Base-by-base conservation (phyloP, 2,329 filamentous ascomycete species). In the Colletotrichum karsti region DNA sequence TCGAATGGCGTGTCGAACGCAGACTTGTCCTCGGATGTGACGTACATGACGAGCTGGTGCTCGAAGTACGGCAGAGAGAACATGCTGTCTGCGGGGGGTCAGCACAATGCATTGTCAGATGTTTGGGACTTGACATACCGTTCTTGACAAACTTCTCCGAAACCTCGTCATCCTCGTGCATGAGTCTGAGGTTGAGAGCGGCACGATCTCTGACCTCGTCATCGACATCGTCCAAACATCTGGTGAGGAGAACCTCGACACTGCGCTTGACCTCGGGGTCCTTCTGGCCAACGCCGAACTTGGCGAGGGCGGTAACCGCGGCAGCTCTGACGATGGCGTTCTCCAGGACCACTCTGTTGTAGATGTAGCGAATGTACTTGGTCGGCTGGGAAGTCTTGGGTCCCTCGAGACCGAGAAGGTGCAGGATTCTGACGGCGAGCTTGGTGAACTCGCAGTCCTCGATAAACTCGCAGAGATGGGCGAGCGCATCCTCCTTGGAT, bases 381-480 rank as follows among this genome's bases (percentile, higher is more conserved):
- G 96, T 98, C 0, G 96, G 96, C 75, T 98, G 93, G 15, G 93
- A 91, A 3, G 95, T 98, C 84, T 96, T 97, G 71, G 96, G 96
- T 1, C 96, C 96, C 83, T 99, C 96, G 28, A 95, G 87, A 74
- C 96, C 96, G 46, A 99, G 91, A 20, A 99, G 88, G 80, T 99
- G 95, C 62, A 99, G 84, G 74, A 99, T 97, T 68, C 96, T 92
- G 53, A 99, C 95, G 30, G 96, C 95, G 70, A 99, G 87, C 83
- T 99, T 99, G 28, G 96, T 98, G 80, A 98, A 99, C 79, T 99
- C 96, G 83, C 96, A 99, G 79, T 99, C 96, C 81, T 99, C 96
- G 72, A 99, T 99, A 78, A 99, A 99, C 79, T 99, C 96, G 83
- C 96, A 98, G 22, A 99, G 89, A 77, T 98, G 96, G 13, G 95